Evolutionary conservation across 148 eudicot genomes (phyloP).

Genomic region (Chenopodium formosanum): DNA sequence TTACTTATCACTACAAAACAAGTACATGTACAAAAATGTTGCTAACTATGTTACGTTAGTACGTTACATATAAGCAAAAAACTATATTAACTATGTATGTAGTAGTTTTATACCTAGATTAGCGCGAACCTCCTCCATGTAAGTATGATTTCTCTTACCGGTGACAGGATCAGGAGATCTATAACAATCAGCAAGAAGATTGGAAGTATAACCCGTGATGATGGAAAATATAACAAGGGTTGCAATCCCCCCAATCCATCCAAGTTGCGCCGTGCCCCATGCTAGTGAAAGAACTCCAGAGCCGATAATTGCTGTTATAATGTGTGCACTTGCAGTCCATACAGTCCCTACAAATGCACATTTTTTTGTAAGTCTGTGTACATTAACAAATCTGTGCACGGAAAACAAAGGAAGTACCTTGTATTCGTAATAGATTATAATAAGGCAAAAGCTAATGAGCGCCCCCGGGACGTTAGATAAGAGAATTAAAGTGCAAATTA

Average conservation of each 20-base stretch:
- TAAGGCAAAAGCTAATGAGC: too few species aligned
- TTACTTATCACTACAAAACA: not conserved
- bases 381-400: too few species aligned
- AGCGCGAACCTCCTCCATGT: slow-evolving; percentile 53
- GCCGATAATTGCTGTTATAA: slow-evolving; percentile 67
- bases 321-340: slow-evolving; percentile 72
- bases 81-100: too few species aligned
- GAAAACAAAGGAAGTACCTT: too few species aligned
- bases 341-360: slow-evolving; percentile 40
- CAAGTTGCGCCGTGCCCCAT: slow-evolving; percentile 74
- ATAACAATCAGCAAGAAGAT: slow-evolving; percentile 66
- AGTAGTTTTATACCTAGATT: slow-evolving; percentile 40
- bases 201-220: slow-evolving; percentile 57
- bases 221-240: slow-evolving; percentile 46
- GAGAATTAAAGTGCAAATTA: too few species aligned
- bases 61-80: too few species aligned
- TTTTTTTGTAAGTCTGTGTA: not conserved
- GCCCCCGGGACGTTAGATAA: too few species aligned
- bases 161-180: slow-evolving; percentile 47
- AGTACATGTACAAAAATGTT: not conserved
- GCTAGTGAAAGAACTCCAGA: slow-evolving; percentile 76
- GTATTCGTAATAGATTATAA: too few species aligned
- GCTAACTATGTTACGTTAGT: not conserved
- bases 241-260: slow-evolving; percentile 63
- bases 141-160: slow-evolving; percentile 58